Evolutionary conservation across 2,329 filamentous ascomycete species (phyloP), one percentile per base, ranked within the genome.

Genomic region (Ascomycota sp.): DNA sequence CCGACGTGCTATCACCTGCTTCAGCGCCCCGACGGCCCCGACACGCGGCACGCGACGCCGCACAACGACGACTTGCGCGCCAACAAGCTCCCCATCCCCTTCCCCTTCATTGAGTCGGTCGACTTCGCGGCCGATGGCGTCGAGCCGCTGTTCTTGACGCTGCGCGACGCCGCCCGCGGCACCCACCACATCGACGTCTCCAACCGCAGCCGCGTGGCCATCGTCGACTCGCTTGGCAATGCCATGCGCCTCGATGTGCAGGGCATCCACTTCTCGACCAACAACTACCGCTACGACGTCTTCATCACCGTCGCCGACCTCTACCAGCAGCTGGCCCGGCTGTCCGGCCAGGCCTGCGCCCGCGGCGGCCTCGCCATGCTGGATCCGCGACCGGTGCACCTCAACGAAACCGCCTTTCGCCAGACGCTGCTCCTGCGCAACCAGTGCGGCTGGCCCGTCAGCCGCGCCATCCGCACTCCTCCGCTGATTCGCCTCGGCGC

Each of bases 81-180:
- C 28, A 34, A 36, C 2, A 50, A 52, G 20, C 34, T 40, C 11
- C 41, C 45, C 0, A 45, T 53, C 5, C 48, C 50, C 1, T 41
- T 44, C 15, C 50, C 52, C 0, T 55, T 51, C 27, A 45, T 56
- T 4, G 49, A 55, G 29, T 47, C 52, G 0, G 41, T 56, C 15
- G 43, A 46, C 25, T 48, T 55, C 28, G 42, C 48, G 15, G 38
- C 36, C 3, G 40, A 46, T 11, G 47, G 45, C 1, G 32, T 52
- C 2, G 36, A 44, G 4, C 50, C 52, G 0, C 29, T 53, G 2
- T 54, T 46, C 26, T 29, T 55, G 9, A 48, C 50, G 0, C 32
- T 55, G 4, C 35, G 45, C 0, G 47, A 55, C 29, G 37, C 38
- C 3, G 31, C 35, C 6, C 40, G 44, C 2, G 43, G 40, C 0